Evolutionary conservation across 495 filamentous ascomycete genomes (phyloP).

Genomic region (Hypoxylon subgilvum): DNA sequence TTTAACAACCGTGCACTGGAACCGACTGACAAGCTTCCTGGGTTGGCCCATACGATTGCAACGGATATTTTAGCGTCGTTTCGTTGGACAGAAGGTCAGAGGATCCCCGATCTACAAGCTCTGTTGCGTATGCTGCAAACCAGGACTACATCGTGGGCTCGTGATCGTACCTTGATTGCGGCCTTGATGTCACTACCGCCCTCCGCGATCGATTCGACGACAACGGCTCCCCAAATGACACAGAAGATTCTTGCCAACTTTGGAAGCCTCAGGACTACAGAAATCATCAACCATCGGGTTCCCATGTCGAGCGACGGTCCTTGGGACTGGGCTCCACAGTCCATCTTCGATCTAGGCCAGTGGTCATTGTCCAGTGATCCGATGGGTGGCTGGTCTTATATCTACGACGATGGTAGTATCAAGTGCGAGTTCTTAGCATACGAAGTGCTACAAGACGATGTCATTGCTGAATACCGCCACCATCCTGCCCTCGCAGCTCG

Average conservation of each 20-base stretch:
- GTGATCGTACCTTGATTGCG: conserved; percentile 1
- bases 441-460: background rate
- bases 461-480: background rate
- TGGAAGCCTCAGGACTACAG: conserved; percentile 4
- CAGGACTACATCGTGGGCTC: conserved; percentile 4
- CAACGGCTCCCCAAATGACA: conserved; percentile 2
- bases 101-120: conserved; percentile 1
- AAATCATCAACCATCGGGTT: conserved; percentile 1
- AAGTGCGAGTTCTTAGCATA: conserved; percentile 1
- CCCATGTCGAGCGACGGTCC: conserved; percentile 1
- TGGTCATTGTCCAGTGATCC: conserved; percentile 1
- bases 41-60: background rate
- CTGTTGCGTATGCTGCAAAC: background rate
- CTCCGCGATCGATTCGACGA: background rate
- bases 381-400: conserved; percentile 2
- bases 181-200: background rate
- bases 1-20: background rate
- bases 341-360: conserved; percentile 1
- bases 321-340: conserved; percentile 1
- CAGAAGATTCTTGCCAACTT: conserved; percentile 6
- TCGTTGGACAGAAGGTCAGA: conserved; percentile 1
- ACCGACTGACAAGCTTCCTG: background rate
- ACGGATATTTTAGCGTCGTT: conserved; percentile 1
- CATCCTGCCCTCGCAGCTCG: conserved; percentile 3
- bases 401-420: background rate